Evolutionary conservation across 345 rosid species (phyloP).

Genomic region (Durio zibethinus): DNA sequence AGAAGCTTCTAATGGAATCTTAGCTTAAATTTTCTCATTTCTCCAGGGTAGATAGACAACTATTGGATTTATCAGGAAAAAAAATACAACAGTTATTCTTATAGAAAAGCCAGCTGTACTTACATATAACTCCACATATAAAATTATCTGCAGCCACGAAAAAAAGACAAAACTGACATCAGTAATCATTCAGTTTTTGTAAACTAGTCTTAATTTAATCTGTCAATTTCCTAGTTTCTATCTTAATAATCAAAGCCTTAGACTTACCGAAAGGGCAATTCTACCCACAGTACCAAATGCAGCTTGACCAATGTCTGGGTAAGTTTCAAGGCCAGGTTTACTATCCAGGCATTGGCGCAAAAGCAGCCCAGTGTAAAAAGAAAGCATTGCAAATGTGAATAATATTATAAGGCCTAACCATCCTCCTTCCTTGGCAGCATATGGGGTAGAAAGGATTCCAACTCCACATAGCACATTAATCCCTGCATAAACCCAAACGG

Average conservation of each 20-base stretch:
- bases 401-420: constrained; percentile 72
- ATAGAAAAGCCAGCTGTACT: constrained; percentile 41
- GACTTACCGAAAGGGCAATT: constrained; percentile 64
- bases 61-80: not conserved
- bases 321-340: constrained; percentile 78
- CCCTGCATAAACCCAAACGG: constrained; percentile 38
- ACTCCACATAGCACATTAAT: constrained; percentile 94
- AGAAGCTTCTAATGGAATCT: not conserved
- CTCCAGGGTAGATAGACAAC: not conserved
- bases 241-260: not conserved
- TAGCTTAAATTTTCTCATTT: not conserved
- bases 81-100: not conserved
- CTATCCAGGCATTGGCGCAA: constrained; percentile 85
- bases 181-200: not conserved
- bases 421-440: constrained; percentile 91
- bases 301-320: constrained; percentile 94
- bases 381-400: constrained; percentile 60
- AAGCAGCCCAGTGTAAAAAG: constrained; percentile 86
- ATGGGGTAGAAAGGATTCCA: constrained; percentile 88
- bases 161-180: not conserved
- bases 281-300: constrained; percentile 82
- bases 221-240: not conserved
- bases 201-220: not conserved
- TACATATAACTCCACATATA: constrained; percentile 85
- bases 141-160: constrained; percentile 55